Conservation (phyloP, 2,329 filamentous ascomycete genomes). For the Xenosphaeropsis pyriputrescens region DNA sequence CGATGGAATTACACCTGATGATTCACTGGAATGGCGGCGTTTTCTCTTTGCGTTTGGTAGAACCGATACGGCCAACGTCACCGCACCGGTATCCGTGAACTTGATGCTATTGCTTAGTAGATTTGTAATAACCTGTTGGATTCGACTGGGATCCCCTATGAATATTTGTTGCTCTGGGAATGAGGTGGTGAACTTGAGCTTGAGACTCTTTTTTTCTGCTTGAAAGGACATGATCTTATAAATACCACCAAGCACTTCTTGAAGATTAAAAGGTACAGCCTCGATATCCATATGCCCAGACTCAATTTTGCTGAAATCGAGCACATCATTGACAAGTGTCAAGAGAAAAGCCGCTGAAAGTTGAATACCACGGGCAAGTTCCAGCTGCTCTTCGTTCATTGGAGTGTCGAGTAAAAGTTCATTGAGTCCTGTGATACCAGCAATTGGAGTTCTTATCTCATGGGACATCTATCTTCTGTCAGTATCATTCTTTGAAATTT, state of each 20-base stretch:
- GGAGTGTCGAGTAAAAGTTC: slow-evolving; percentile 56
- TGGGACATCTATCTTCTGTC: slow-evolving; percentile 42
- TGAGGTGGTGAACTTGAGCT: no score
- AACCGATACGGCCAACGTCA: slow-evolving; percentile 42
- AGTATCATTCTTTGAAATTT: no score
- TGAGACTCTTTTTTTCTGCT: slow-evolving; percentile 62
- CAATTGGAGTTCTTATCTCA: slow-evolving; percentile 65
- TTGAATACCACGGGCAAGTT: slow-evolving; percentile 66
- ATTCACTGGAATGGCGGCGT: no score
- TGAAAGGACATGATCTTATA: slow-evolving; percentile 81
- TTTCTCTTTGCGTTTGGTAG: no score
- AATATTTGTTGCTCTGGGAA: slow-evolving; percentile 29
- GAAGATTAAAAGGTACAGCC: slow-evolving; percentile 41
- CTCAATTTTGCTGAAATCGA: slow-evolving; percentile 51
- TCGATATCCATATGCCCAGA: slow-evolving; percentile 65
- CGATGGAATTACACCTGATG: slow-evolving; percentile 27
- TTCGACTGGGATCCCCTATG: slow-evolving; percentile 70
- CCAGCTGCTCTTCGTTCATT: slow-evolving; percentile 54
- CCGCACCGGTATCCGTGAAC: slow-evolving; percentile 54
- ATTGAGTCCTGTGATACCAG: slow-evolving; percentile 68
- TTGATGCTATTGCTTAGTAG: slow-evolving; percentile 66
- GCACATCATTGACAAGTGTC: slow-evolving; percentile 72
- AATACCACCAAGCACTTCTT: slow-evolving; percentile 61
- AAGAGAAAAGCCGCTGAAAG: slow-evolving; percentile 67
- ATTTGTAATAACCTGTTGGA: slow-evolving; percentile 75